Percentiles rank a stretch among this genome's conserved stretches.
These are phyloP conservation scores for Thelephora terrestris DNA, from an alignment of 1,284 basidiomycete genomes.

Conservation along the genomic window DNA sequence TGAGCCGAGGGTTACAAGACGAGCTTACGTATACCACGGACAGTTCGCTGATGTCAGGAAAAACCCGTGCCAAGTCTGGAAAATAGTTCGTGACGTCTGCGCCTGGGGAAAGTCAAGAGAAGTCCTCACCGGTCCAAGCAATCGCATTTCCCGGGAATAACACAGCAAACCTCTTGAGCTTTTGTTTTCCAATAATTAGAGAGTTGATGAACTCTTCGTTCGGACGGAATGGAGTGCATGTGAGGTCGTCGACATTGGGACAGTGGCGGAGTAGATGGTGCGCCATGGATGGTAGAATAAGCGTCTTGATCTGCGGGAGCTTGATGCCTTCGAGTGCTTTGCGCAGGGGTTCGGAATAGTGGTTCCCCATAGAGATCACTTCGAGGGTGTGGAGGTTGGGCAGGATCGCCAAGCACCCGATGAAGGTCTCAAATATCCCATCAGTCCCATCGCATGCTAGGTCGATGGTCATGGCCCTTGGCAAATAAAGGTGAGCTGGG, in stretches of 20 bases:
- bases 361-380: slow-evolving; percentile 18
- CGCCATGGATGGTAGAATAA: slow-evolving; percentile 19
- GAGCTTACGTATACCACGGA: no score
- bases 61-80: no score
- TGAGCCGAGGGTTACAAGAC: no score
- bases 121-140: no score
- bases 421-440: slow-evolving; percentile 20
- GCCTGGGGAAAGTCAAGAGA: no score
- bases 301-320: slow-evolving; percentile 20
- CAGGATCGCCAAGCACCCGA: slow-evolving; percentile 19
- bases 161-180: no score
- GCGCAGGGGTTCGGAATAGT: slow-evolving; percentile 21
- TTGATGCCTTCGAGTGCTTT: slow-evolving; percentile 17
- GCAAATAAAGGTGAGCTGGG: background rate
- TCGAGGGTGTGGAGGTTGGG: slow-evolving; percentile 26
- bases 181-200: no score
- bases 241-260: slow-evolving; percentile 19
- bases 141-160: no score
- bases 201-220: no score
- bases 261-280: slow-evolving; percentile 24
- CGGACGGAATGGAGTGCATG: slow-evolving; percentile 4
- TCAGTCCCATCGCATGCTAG: slow-evolving; percentile 18
- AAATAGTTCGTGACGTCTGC: no score
- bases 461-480: slow-evolving; percentile 20
- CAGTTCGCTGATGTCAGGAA: no score